Percentiles rank a stretch among this genome's conserved stretches.
These are phyloP conservation scores for Wickerhamiella azyma DNA, from an alignment of 805 yeast genomes.

Conservation along the genomic window DNA sequence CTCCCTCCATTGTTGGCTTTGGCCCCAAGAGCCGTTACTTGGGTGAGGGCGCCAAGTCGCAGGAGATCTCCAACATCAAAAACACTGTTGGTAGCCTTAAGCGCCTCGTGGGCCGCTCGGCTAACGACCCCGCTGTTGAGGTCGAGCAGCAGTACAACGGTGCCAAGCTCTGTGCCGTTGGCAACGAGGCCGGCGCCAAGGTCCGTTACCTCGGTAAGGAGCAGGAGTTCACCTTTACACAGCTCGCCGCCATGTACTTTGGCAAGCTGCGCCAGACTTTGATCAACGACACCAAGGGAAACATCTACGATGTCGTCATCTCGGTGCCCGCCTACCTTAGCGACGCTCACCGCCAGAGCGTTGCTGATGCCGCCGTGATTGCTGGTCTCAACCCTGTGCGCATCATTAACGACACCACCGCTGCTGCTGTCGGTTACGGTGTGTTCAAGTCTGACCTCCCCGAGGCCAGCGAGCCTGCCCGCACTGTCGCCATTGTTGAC, in stretches of 20 bases:
- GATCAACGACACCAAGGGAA: conserved; percentile 65
- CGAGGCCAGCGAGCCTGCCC: conserved; percentile 60
- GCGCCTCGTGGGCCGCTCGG: conserved; percentile 74
- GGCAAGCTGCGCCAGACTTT: conserved; percentile 78
- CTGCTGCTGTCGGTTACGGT: conserved; percentile 99
- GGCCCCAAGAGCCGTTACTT: conserved; percentile 79
- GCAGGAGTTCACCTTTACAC: conserved; percentile 70
- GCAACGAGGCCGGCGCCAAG: conserved; percentile 69
- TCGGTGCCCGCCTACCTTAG: conserved; percentile 97
- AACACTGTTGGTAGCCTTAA: conserved; percentile 92
- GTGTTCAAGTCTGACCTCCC: conserved; percentile 91
- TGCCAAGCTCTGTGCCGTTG: conserved; percentile 52
- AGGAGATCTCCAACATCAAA: conserved; percentile 90
- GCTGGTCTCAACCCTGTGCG: conserved; percentile 98
- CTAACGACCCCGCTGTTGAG: conserved; percentile 61
- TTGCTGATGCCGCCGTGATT: conserved; percentile 85
- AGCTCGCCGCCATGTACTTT: conserved; percentile 88
- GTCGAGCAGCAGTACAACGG: conserved; percentile 64
- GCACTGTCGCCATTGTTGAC: conserved; percentile 85
- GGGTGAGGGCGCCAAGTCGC: conserved; percentile 93
- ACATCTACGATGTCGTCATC: conserved; percentile 74
- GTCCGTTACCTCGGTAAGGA: conserved; percentile 74
- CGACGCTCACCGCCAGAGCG: conserved; percentile 92
- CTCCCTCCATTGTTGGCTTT: conserved; percentile 86
- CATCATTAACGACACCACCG: conserved; percentile 92